These are phyloP conservation scores for Metschnikowia lunata DNA, from an alignment of 805 yeast species.

Conservation along the genomic window DNA sequence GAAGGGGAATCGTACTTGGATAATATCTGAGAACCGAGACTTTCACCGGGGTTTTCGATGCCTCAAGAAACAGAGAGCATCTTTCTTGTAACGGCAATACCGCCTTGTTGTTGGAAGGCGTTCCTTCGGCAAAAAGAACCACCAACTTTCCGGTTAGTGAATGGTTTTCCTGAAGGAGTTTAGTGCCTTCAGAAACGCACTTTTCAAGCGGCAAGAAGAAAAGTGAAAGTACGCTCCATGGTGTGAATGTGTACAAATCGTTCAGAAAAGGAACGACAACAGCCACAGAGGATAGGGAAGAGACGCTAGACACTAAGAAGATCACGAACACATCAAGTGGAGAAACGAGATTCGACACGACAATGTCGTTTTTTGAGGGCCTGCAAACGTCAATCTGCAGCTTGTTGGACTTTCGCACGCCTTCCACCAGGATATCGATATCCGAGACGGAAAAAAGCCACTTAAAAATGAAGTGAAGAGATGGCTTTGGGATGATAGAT, in stretches of 20 bases:
- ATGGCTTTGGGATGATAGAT: conserved; percentile 18
- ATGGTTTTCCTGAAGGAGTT: conserved; percentile 14
- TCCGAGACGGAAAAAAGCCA: conserved; percentile 35
- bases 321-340: conserved; percentile 54
- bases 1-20: conserved; percentile 35
- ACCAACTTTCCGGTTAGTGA: conserved; percentile 40
- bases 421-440: conserved; percentile 42
- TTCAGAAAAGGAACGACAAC: conserved; percentile 38
- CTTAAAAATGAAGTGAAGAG: conserved; percentile 16
- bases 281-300: conserved; percentile 19
- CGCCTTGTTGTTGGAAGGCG: conserved; percentile 79
- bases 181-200: conserved; percentile 5
- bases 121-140: conserved; percentile 72
- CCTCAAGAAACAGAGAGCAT: conserved; percentile 3
- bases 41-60: conserved; percentile 22
- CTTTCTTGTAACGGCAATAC: conserved; percentile 50
- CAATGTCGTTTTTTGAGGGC: conserved; percentile 45
- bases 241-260: conserved; percentile 29
- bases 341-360: conserved; percentile 53
- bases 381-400: conserved; percentile 26
- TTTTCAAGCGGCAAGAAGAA: conserved; percentile 18
- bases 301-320: conserved; percentile 23
- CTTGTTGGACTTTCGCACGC: conserved; percentile 43
- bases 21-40: conserved; percentile 35
- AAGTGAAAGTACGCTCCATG: conserved; percentile 23